Conservation (phyloP, 129 eudicot genomes). For the Chrysanthemum makinoi region DNA sequence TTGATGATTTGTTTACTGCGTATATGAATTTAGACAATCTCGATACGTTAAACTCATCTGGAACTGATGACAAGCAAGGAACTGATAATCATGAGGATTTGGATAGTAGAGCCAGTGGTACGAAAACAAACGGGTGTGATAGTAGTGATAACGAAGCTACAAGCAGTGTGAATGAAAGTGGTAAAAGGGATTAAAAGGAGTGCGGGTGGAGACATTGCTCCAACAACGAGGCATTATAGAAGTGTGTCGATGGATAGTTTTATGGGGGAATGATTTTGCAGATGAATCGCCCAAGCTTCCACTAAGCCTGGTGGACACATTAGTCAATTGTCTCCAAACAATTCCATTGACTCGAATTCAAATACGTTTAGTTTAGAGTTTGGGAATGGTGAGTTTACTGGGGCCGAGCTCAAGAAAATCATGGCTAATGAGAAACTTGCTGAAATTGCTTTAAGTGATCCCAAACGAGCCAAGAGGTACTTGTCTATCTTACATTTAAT, state of each 20-base stretch:
- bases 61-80: constrained; percentile 77
- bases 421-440: constrained; percentile 99
- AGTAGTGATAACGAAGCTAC: constrained; percentile 97
- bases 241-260: constrained; percentile 98
- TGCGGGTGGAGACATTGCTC: constrained; percentile 81
- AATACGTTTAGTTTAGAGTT: constrained; percentile 79
- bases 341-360: constrained; percentile 59
- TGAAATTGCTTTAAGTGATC: constrained; percentile 87
- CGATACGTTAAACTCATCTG: constrained; percentile 81
- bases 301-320: constrained; percentile 62
- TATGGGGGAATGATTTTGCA: constrained; percentile 71
- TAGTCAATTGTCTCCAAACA: constrained; percentile 66
- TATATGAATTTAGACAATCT: constrained; percentile 88
- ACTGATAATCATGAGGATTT: constrained; percentile 75
- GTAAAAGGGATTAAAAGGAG: constrained; percentile 74
- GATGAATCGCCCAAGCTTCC: constrained; percentile 92
- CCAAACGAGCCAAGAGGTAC: constrained; percentile 93
- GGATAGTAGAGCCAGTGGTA: constrained; percentile 89
- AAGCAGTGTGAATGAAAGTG: constrained; percentile 83
- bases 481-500: background rate
- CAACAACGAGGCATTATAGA: constrained; percentile 80
- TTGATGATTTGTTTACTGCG: constrained; percentile 75
- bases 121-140: constrained; percentile 84
- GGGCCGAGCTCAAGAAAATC: constrained; percentile 88
- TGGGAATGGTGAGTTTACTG: constrained; percentile 91